phyloP scores from a whole-genome alignment of 108 stramenopile genomes.

The Ochromonas danica region DNA sequence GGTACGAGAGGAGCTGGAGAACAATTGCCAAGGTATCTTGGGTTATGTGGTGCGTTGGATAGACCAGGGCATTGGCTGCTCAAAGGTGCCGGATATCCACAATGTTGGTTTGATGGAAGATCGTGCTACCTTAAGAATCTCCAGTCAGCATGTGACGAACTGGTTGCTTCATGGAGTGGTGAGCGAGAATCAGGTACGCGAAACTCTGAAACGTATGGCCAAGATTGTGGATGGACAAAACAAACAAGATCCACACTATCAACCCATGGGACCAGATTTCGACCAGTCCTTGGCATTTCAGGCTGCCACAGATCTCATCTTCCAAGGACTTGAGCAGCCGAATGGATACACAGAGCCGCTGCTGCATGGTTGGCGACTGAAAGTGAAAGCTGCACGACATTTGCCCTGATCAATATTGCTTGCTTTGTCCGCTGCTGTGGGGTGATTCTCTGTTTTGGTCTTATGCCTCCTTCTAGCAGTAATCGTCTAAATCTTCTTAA shows the following conservation, averaged over 20 bases:
- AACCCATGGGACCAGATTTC: conserved; percentile 32
- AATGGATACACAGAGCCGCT: no score
- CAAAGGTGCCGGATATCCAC: conserved; percentile 41
- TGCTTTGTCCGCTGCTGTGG: no score
- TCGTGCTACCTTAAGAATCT: conserved; percentile 41
- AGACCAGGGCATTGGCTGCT: conserved; percentile 38
- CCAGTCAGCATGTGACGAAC: conserved; percentile 40
- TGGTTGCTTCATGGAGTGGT: conserved; percentile 37
- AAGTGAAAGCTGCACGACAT: no score
- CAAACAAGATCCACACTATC: conserved; percentile 23
- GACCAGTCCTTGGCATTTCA: no score
- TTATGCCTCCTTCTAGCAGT: no score
- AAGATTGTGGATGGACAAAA: conserved; percentile 40
- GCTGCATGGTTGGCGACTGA: no score
- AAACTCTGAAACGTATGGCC: conserved; percentile 37
- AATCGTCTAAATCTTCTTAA: no score
- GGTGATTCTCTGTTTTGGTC: no score
- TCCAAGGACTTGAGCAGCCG: no score
- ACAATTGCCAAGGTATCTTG: conserved; percentile 39
- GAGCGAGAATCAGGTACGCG: conserved; percentile 32
- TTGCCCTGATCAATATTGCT: no score
- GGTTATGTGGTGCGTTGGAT: conserved; percentile 43
- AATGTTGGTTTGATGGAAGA: conserved; percentile 44
- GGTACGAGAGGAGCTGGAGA: conserved; percentile 28
- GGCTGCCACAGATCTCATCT: no score